Conservation (phyloP, 2,329 filamentous ascomycete species). For the Cladosporium cucumerinum region DNA sequence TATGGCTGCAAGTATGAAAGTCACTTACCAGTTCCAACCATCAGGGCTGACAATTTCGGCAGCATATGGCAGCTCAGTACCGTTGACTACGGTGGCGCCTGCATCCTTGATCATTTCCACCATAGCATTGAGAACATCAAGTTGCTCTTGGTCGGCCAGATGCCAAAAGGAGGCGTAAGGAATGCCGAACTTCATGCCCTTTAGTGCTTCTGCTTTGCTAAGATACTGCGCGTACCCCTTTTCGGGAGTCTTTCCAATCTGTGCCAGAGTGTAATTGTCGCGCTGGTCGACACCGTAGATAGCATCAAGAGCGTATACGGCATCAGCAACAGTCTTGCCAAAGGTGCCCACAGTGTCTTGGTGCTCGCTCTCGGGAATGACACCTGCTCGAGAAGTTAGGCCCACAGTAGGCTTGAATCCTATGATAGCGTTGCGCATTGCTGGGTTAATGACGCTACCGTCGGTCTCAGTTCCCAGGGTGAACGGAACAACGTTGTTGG, state of each 20-base stretch:
- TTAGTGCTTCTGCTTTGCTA: conserved; percentile 51
- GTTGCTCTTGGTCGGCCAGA: conserved; percentile 56
- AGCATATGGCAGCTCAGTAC: conserved; percentile 64
- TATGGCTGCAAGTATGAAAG: neutral
- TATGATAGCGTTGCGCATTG: conserved; percentile 65
- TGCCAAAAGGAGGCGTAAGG: conserved; percentile 72
- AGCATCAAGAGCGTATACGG: conserved; percentile 61
- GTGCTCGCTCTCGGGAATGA: conserved; percentile 62
- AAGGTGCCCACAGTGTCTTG: conserved; percentile 69
- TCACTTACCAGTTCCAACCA: conserved; percentile 65
- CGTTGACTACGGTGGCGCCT: conserved; percentile 66
- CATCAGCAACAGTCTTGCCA: conserved; percentile 66
- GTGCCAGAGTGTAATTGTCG: conserved; percentile 64
- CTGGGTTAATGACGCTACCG: conserved; percentile 65
- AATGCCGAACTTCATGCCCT: conserved; percentile 64
- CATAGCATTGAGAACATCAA: conserved; percentile 47
- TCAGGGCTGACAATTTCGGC: conserved; percentile 60
- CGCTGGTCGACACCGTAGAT: conserved; percentile 63
- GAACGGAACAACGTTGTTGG: conserved; percentile 61
- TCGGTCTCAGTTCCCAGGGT: conserved; percentile 73
- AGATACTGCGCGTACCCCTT: conserved; percentile 59
- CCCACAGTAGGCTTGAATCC: conserved; percentile 76
- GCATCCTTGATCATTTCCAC: conserved; percentile 55
- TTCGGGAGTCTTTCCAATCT: conserved; percentile 52
- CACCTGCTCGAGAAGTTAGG: conserved; percentile 58